Conservation (phyloP, 768 basidiomycete genomes). For the Coprinopsis strossmayeri region DNA sequence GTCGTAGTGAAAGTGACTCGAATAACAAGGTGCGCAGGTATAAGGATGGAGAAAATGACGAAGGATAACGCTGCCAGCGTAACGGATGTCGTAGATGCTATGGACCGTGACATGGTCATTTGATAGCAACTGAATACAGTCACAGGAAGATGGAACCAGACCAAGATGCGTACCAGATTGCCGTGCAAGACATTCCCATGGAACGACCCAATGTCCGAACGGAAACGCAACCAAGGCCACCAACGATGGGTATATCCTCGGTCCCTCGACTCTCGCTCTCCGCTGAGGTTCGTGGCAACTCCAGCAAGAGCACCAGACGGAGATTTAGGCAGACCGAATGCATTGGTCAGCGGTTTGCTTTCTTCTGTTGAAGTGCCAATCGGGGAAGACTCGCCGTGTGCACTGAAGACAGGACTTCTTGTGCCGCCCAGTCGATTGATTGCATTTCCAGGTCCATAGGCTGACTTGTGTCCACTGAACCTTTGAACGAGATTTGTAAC, state of each 20-base stretch:
- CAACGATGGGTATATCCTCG: constrained; percentile 30
- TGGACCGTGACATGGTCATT: constrained; percentile 52
- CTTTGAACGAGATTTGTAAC: constrained; percentile 8
- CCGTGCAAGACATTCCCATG: constrained; percentile 80
- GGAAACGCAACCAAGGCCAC: constrained; percentile 43
- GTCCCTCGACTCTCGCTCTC: constrained; percentile 15
- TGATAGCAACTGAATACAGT: constrained; percentile 90
- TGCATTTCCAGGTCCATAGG: constrained; percentile 8
- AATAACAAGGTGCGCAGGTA: constrained; percentile 69
- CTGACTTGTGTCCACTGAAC: constrained; percentile 2
- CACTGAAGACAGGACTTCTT: constrained; percentile 6
- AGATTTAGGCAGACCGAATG: neutral
- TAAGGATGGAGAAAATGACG: constrained; percentile 65
- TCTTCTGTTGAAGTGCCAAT: constrained; percentile 31
- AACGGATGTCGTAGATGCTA: constrained; percentile 52
- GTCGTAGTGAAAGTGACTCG: constrained; percentile 78
- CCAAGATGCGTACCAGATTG: constrained; percentile 84
- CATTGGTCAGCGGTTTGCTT: constrained; percentile 33
- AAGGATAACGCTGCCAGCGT: constrained; percentile 82
- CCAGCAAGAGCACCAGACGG: constrained; percentile 18
- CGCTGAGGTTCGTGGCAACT: constrained; percentile 9
- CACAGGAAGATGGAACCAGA: constrained; percentile 92
- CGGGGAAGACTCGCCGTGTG: constrained; percentile 1
- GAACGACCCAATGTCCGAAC: constrained; percentile 66
- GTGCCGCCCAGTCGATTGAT: neutral